A percentile compares a stretch with the other conserved stretches of the same genome.
These are phyloP conservation scores for Porodaedalea pini DNA, from an alignment of 1,284 basidiomycete species.

Conservation along the genomic window DNA sequence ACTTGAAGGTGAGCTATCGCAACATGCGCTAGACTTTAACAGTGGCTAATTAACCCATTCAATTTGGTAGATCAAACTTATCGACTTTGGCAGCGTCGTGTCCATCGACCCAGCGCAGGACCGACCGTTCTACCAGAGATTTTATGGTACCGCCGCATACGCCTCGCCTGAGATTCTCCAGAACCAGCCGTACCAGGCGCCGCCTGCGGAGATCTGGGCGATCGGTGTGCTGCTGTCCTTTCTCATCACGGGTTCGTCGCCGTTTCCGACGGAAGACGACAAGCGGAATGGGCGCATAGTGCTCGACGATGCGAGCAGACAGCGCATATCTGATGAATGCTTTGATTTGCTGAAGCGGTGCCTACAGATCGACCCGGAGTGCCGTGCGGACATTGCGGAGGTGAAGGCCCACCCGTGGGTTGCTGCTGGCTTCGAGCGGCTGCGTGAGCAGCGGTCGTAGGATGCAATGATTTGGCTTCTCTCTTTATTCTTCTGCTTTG, in stretches of 20 bases:
- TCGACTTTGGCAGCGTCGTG: slow-evolving; percentile 90
- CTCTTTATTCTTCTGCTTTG: neutral
- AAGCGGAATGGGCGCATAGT: slow-evolving; percentile 35
- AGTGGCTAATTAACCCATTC: slow-evolving; percentile 15
- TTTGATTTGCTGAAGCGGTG: slow-evolving; percentile 40
- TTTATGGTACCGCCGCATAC: slow-evolving; percentile 80
- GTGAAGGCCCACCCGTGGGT: slow-evolving; percentile 44
- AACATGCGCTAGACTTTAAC: no score
- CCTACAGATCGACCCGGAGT: slow-evolving; percentile 38
- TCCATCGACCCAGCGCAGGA: slow-evolving; percentile 65
- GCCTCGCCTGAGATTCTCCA: slow-evolving; percentile 79
- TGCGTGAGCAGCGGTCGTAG: neutral
- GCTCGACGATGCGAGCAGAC: slow-evolving; percentile 17
- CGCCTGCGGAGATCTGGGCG: slow-evolving; percentile 47
- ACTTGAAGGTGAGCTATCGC: slow-evolving; percentile 51
- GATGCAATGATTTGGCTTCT: neutral
- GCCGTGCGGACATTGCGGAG: slow-evolving; percentile 37
- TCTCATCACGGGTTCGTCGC: slow-evolving; percentile 46
- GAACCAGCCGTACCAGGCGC: slow-evolving; percentile 55
- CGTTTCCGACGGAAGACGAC: slow-evolving; percentile 39
- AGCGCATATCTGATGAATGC: slow-evolving; percentile 29
- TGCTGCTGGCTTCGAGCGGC: slow-evolving; percentile 6
- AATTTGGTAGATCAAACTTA: slow-evolving; percentile 72
- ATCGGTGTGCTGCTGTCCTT: slow-evolving; percentile 49
- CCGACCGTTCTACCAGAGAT: slow-evolving; percentile 67